A percentile compares a stretch with the other conserved stretches of the same genome.
Evolutionary conservation across 2,329 filamentous ascomycete species (phyloP).

Genomic region (Cercospora sp.): DNA sequence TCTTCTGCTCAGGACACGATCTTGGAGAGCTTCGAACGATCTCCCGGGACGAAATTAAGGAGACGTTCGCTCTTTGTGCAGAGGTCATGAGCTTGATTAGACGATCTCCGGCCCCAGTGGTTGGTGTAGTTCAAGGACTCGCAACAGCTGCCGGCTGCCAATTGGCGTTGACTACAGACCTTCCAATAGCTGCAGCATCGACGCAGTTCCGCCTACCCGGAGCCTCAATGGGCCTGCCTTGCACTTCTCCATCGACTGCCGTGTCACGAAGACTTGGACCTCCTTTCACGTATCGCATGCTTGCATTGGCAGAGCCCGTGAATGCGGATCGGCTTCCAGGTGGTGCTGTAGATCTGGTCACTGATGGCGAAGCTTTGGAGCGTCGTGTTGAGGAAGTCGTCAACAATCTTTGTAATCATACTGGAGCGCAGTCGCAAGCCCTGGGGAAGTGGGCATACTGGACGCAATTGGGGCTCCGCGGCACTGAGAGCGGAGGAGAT

Average conservation of each 20-base stretch:
- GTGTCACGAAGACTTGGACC: slow-evolving; percentile 20
- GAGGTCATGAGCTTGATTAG: slow-evolving; percentile 24
- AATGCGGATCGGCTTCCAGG: slow-evolving; percentile 22
- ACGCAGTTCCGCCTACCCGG: slow-evolving; percentile 24
- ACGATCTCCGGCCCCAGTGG: slow-evolving; percentile 20
- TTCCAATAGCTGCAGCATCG: slow-evolving; percentile 21
- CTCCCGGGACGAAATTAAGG: slow-evolving; percentile 19
- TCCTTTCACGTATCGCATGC: slow-evolving; percentile 24
- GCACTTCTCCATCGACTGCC: slow-evolving; percentile 22
- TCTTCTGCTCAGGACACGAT: slow-evolving; percentile 27
- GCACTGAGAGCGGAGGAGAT: slow-evolving; percentile 17
- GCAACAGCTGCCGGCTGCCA: slow-evolving; percentile 26
- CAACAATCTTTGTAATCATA: slow-evolving; percentile 13
- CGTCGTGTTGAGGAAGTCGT: slow-evolving; percentile 15
- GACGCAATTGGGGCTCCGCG: slow-evolving; percentile 19
- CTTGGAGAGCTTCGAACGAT: slow-evolving; percentile 22
- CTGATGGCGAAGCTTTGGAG: slow-evolving; percentile 20
- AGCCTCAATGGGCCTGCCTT: slow-evolving; percentile 23
- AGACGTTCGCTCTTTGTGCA: slow-evolving; percentile 23
- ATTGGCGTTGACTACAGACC: slow-evolving; percentile 22
- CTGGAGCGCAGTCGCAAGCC: slow-evolving; percentile 22
- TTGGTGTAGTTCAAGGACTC: slow-evolving; percentile 23
- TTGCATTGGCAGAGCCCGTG: slow-evolving; percentile 22
- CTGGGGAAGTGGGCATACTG: slow-evolving; percentile 26
- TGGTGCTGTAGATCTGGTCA: slow-evolving; percentile 22